A percentile compares a stretch with the other conserved stretches of the same genome.
These are phyloP conservation scores for Fusarium mundagurra DNA, from an alignment of 2,329 filamentous ascomycete species.

Conservation along the genomic window DNA sequence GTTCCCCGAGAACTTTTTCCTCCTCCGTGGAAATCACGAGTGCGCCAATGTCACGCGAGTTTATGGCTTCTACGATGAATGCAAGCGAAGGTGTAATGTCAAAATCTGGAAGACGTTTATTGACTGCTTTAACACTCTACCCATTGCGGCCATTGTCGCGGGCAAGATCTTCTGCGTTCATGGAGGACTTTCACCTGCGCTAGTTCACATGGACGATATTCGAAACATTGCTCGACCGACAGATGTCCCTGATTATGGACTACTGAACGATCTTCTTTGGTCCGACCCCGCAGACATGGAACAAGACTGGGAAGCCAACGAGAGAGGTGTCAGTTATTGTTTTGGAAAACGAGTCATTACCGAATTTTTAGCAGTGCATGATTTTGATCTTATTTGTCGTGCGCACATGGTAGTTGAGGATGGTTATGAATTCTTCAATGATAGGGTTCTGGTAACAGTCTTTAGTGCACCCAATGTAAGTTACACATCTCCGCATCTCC, in stretches of 20 bases:
- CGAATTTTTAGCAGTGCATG: slow-evolving; percentile 92
- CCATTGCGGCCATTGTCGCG: slow-evolving; percentile 97
- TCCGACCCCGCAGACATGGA: slow-evolving; percentile 99
- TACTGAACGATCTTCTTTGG: slow-evolving; percentile 96
- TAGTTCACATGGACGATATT: slow-evolving; percentile 98
- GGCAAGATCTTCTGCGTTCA: slow-evolving; percentile 99
- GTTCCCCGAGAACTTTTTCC: slow-evolving; percentile 99
- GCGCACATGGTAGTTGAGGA: slow-evolving; percentile 99
- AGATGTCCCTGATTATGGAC: slow-evolving; percentile 94
- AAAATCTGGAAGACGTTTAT: slow-evolving; percentile 99
- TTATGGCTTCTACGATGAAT: slow-evolving; percentile 99
- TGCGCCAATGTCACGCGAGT: slow-evolving; percentile 99
- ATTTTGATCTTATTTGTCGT: slow-evolving; percentile 96
- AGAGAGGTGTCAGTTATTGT: slow-evolving; percentile 96
- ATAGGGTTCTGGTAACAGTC: slow-evolving; percentile 92
- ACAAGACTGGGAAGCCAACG: slow-evolving; percentile 96
- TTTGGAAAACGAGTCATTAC: slow-evolving; percentile 99
- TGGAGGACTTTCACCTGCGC: slow-evolving; percentile 89
- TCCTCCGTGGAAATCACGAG: slow-evolving; percentile 98
- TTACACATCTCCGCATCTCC: slow-evolving; percentile 33
- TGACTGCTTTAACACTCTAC: slow-evolving; percentile 98
- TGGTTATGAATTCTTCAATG: slow-evolving; percentile 98
- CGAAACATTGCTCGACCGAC: slow-evolving; percentile 94
- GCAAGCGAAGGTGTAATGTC: slow-evolving; percentile 99
- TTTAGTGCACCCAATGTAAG: slow-evolving; percentile 97